Evolutionary conservation across 169 alveolate species (phyloP).

Genomic region (Pseudocohnilembus persalinus): DNA sequence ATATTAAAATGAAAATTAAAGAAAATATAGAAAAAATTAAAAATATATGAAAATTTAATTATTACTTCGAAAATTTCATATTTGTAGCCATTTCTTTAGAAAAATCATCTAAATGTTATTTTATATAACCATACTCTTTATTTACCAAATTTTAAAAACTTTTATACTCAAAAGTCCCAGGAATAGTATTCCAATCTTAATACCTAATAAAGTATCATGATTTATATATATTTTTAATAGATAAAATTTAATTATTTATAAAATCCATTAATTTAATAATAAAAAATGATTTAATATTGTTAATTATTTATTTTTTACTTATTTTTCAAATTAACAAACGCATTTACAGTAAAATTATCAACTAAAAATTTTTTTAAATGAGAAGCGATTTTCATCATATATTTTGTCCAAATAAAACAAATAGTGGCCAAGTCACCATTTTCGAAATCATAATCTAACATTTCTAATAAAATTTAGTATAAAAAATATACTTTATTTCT

Average conservation of each 20-base stretch:
- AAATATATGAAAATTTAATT: too few relatives aligned
- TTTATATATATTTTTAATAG: too few relatives aligned
- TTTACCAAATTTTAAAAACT: conserved; percentile 19
- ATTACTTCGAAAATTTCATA: not conserved
- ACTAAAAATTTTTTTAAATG: conserved; percentile 17
- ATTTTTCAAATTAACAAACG: conserved; percentile 22
- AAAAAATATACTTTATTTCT: conserved; percentile 43
- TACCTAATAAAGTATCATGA: too few relatives aligned
- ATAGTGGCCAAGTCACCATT: not conserved
- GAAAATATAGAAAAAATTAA: too few relatives aligned
- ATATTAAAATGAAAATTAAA: too few relatives aligned
- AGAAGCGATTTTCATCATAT: not conserved
- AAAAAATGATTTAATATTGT: too few relatives aligned
- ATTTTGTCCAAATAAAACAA: not conserved
- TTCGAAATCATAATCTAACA: conserved; percentile 30
- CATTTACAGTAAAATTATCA: conserved; percentile 21
- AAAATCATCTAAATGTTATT: conserved; percentile 7
- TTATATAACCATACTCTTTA: not conserved
- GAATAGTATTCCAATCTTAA: conserved; percentile 13
- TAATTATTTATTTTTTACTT: not conserved
- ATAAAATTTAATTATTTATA: too few relatives aligned
- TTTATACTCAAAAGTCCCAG: conserved; percentile 24
- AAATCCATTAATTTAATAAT: too few relatives aligned
- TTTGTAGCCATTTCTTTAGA: not conserved
- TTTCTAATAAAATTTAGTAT: conserved; percentile 39